A percentile compares a stretch with the other conserved stretches of the same genome.
phyloP scores from a whole-genome alignment of 257 asterid genomes.

The Prunella vulgaris region DNA sequence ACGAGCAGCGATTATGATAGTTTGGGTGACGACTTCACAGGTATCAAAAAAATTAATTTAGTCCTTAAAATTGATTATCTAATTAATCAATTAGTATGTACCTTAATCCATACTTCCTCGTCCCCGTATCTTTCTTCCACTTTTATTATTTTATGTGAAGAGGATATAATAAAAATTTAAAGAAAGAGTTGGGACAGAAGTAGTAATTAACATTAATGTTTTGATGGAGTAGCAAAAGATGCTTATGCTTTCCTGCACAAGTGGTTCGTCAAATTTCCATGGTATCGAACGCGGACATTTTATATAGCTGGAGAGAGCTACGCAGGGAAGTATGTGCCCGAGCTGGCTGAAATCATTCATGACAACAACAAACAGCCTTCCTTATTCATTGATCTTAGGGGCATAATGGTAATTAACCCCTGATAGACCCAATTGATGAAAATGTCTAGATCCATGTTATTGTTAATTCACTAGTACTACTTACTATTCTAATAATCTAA shows the following conservation, averaged over 20 bases:
- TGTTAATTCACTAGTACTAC: too few relatives aligned
- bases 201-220: too few relatives aligned
- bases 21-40: slow-evolving; percentile 82
- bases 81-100: not conserved
- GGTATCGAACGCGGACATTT: slow-evolving; percentile 47
- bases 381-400: slow-evolving; percentile 63
- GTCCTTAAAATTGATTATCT: too few relatives aligned
- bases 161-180: too few relatives aligned
- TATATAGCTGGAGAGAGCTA: slow-evolving; percentile 92
- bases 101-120: too few relatives aligned
- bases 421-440: not conserved
- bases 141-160: too few relatives aligned
- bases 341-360: slow-evolving; percentile 73
- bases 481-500: too few relatives aligned
- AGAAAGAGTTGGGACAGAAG: too few relatives aligned
- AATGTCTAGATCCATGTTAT: too few relatives aligned
- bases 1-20: slow-evolving; percentile 62
- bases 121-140: too few relatives aligned
- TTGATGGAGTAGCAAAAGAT: slow-evolving; percentile 82
- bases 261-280: slow-evolving; percentile 87
- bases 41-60: slow-evolving; percentile 16
- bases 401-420: slow-evolving; percentile 61
- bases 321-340: slow-evolving; percentile 88
- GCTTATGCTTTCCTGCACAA: slow-evolving; percentile 71
- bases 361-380: slow-evolving; percentile 64